Conservation (phyloP, 371 early-diverging fungal species). For the Mucor racemosus region DNA sequence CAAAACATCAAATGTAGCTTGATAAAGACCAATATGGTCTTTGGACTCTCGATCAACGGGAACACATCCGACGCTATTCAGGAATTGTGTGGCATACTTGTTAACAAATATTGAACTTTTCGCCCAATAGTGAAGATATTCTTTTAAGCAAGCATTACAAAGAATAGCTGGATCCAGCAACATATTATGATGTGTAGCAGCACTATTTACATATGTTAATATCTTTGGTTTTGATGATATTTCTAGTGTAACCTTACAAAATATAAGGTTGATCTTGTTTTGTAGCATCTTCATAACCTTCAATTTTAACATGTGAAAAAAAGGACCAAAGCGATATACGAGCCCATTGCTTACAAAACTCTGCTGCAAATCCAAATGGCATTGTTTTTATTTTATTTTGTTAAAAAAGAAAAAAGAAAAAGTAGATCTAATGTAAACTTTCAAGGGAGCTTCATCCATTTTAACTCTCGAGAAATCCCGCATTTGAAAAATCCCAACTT, state of each 20-base stretch:
- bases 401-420: background rate
- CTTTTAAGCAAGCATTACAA: slow-evolving; percentile 25
- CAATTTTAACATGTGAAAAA: slow-evolving; percentile 11
- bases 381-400: background rate
- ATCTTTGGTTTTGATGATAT: background rate
- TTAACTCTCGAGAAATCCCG: background rate
- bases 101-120: slow-evolving; percentile 31
- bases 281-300: slow-evolving; percentile 5
- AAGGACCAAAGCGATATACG: slow-evolving; percentile 17
- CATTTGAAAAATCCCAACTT: background rate
- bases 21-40: slow-evolving; percentile 31
- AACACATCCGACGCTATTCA: slow-evolving; percentile 33
- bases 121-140: slow-evolving; percentile 41
- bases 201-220: slow-evolving; percentile 1
- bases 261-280: slow-evolving; percentile 14
- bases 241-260: slow-evolving; percentile 12
- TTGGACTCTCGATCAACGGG: slow-evolving; percentile 39
- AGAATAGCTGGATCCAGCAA: slow-evolving; percentile 41
- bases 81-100: slow-evolving; percentile 15
- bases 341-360: slow-evolving; percentile 18
- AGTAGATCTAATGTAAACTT: background rate
- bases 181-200: slow-evolving; percentile 45
- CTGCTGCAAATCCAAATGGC: slow-evolving; percentile 20
- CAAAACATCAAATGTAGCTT: slow-evolving; percentile 33
- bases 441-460: background rate